Evolutionary conservation across 2,329 filamentous ascomycete genomes (phyloP).

Genomic region (Trichoderma afroharzianum): DNA sequence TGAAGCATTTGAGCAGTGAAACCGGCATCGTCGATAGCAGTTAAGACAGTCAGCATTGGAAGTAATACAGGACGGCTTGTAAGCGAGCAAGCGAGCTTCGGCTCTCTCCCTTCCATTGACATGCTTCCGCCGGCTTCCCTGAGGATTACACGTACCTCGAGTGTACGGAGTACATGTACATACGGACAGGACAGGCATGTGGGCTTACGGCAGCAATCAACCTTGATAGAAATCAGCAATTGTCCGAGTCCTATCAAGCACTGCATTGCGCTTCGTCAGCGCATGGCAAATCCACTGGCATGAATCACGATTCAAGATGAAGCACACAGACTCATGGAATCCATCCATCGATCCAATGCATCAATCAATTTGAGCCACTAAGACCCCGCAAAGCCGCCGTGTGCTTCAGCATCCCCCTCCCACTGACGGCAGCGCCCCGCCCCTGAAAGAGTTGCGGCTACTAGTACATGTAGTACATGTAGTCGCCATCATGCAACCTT

Average conservation of each 20-base stretch:
- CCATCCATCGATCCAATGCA: background rate
- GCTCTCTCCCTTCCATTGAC: background rate
- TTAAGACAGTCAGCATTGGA: background rate
- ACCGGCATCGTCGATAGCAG: background rate
- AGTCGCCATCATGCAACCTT: conserved; percentile 10
- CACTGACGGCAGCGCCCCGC: conserved; percentile 16
- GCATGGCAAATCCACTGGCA: background rate
- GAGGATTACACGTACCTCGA: background rate
- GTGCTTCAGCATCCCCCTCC: conserved; percentile 26
- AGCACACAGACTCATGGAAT: background rate
- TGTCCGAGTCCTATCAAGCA: background rate
- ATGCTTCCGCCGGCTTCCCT: background rate
- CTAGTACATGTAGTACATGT: too few species aligned
- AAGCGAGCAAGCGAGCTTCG: background rate
- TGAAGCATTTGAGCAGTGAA: background rate
- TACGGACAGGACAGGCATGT: background rate
- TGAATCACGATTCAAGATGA: background rate
- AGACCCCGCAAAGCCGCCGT: conserved; percentile 29
- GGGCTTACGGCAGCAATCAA: background rate
- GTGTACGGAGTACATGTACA: background rate
- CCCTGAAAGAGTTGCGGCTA: conserved; percentile 11
- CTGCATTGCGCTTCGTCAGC: background rate
- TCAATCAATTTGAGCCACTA: conserved; percentile 25
- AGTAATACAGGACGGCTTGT: background rate
- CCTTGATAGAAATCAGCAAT: background rate